Evolutionary conservation across 306 rosid species (phyloP).

Genomic region (Alnus glutinosa): DNA sequence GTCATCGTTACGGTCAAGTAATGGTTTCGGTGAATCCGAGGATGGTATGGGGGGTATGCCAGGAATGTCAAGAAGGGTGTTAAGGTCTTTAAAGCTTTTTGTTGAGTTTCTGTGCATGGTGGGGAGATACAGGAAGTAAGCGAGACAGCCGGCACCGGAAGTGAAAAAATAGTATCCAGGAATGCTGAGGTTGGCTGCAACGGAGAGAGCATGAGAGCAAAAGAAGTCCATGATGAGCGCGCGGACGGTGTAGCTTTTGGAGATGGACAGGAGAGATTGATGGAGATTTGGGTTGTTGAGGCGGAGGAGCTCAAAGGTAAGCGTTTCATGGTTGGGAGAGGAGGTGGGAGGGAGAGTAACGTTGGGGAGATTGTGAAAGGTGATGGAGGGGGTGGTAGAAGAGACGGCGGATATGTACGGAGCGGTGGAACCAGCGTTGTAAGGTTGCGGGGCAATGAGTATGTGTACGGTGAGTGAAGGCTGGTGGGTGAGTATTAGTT

Average conservation of each 20-base stretch:
- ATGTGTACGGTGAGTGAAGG: constrained; percentile 43
- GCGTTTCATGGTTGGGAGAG: constrained; percentile 27
- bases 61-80: background rate
- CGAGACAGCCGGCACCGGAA: constrained; percentile 23
- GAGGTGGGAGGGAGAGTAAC: constrained; percentile 21
- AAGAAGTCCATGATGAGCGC: constrained; percentile 51
- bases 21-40: constrained; percentile 23
- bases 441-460: constrained; percentile 44
- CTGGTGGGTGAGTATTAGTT: constrained; percentile 26
- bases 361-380: constrained; percentile 35
- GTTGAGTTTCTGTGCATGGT: constrained; percentile 20
- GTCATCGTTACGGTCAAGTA: constrained; percentile 33
- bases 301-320: constrained; percentile 31
- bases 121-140: constrained; percentile 11
- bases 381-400: constrained; percentile 27
- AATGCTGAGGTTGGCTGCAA: constrained; percentile 28
- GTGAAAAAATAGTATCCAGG: constrained; percentile 44
- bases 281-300: constrained; percentile 23
- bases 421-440: constrained; percentile 20
- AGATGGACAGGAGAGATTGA: constrained; percentile 18
- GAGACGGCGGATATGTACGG: constrained; percentile 38
- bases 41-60: constrained; percentile 25
- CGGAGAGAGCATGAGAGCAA: constrained; percentile 24
- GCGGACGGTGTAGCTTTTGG: constrained; percentile 11
- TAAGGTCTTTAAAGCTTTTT: constrained; percentile 7